phyloP scores from a whole-genome alignment of 1,139 yeast genomes.

The Hyphopichia burtonii region DNA sequence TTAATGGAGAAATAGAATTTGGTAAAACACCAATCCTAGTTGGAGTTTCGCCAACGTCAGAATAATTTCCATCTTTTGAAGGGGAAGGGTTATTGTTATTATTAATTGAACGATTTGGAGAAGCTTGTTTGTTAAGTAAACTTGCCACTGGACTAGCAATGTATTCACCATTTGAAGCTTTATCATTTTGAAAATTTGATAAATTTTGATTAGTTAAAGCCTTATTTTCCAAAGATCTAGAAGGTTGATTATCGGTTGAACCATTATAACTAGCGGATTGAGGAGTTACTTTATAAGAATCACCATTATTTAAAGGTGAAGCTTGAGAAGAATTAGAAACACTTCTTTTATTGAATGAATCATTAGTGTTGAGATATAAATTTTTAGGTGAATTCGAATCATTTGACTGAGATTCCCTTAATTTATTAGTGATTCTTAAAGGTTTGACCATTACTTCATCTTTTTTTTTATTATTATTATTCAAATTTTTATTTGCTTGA shows the following conservation, averaged over 20 bases:
- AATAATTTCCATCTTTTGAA: neutral
- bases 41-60: slow-evolving; percentile 1
- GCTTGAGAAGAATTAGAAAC: no score
- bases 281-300: neutral
- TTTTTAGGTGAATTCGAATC: no score
- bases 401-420: slow-evolving; percentile 15
- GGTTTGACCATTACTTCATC: slow-evolving; percentile 52
- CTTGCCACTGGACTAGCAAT: slow-evolving; percentile 1
- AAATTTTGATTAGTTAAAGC: no score
- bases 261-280: no score
- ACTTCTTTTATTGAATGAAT: no score
- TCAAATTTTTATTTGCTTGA: slow-evolving; percentile 1
- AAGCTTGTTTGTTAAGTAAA: neutral
- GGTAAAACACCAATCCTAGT: slow-evolving; percentile 3
- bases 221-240: no score
- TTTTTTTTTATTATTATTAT: neutral
- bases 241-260: no score
- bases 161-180: neutral
- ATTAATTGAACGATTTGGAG: neutral
- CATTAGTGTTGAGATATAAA: no score
- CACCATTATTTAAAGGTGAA: no score
- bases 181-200: no score
- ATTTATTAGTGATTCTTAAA: slow-evolving; percentile 54
- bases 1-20: neutral
- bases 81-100: neutral